These are phyloP conservation scores for Pythium grandisporangium DNA, from an alignment of 352 stramenopile species.

Conservation along the genomic window DNA sequence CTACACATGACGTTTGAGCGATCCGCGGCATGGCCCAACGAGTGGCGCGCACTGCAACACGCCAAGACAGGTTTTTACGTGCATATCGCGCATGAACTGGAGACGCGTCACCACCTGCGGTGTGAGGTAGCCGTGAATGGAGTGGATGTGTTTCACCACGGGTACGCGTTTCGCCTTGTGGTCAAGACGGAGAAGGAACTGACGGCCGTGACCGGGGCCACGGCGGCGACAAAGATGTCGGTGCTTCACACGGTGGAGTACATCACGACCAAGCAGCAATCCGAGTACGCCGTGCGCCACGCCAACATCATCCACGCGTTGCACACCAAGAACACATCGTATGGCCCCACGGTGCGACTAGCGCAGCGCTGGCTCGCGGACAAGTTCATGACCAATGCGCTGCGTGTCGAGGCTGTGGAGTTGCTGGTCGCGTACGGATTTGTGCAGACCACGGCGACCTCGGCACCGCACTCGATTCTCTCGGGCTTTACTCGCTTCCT, in stretches of 20 bases:
- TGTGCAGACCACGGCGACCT: conserved; percentile 29
- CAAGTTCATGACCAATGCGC: conserved; percentile 63
- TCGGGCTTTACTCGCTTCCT: conserved; percentile 78
- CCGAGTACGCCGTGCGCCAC: conserved; percentile 54
- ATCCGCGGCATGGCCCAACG: conserved; percentile 79
- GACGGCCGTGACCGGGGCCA: conserved; percentile 42
- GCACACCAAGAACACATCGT: conserved; percentile 71
- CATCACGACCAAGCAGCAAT: conserved; percentile 45
- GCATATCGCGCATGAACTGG: conserved; percentile 74
- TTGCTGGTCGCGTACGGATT: conserved; percentile 75
- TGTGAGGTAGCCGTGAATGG: conserved; percentile 68
- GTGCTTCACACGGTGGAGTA: conserved; percentile 57
- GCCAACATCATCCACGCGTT: conserved; percentile 66
- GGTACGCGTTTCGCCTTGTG: conserved; percentile 77
- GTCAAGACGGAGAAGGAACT: conserved; percentile 79
- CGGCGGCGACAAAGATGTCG: conserved; percentile 42
- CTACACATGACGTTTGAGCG: conserved; percentile 80
- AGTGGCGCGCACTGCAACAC: conserved; percentile 67
- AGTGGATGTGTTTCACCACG: conserved; percentile 75
- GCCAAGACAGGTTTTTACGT: conserved; percentile 88
- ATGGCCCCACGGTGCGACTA: conserved; percentile 72
- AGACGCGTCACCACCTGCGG: conserved; percentile 40
- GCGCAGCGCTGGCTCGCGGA: conserved; percentile 72
- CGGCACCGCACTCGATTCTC: conserved; percentile 59
- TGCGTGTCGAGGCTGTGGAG: conserved; percentile 68